Conservation (phyloP, 1,284 basidiomycete genomes). For the Ceratobasidium sp. region DNA sequence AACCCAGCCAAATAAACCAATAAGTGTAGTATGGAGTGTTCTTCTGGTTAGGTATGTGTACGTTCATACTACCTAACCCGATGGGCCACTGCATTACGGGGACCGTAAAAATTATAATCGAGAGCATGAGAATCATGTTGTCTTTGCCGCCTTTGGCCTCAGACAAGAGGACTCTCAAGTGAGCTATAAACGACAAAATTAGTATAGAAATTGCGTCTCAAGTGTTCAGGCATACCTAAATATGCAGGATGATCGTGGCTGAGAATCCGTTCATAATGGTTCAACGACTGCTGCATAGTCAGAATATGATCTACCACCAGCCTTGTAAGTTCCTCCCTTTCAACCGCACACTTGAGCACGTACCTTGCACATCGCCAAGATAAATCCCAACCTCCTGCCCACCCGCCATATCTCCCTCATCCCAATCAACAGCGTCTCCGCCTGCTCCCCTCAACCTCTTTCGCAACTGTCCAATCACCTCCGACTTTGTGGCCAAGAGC, state of each 20-base stretch:
- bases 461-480: conserved; percentile 82
- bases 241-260: conserved; percentile 90
- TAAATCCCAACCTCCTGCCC: conserved; percentile 80
- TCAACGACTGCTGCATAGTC: conserved; percentile 84
- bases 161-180: conserved; percentile 73
- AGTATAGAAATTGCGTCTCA: background rate
- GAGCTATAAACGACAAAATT: conserved; percentile 59
- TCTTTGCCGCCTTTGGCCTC: conserved; percentile 72
- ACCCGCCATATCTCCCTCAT: conserved; percentile 40
- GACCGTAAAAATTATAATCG: conserved; percentile 73
- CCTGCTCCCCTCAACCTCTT: conserved; percentile 67
- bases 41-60: conserved; percentile 48
- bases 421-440: conserved; percentile 30
- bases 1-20: conserved; percentile 51
- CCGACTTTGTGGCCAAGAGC: conserved; percentile 82
- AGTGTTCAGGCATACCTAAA: conserved; percentile 45
- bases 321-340: background rate
- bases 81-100: conserved; percentile 65
- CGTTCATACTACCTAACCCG: conserved; percentile 59
- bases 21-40: conserved; percentile 29
- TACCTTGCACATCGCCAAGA: conserved; percentile 92
- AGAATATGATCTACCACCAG: conserved; percentile 82
- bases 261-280: conserved; percentile 90
- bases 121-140: conserved; percentile 73
- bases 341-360: conserved; percentile 43